phyloP scores from a whole-genome alignment of 2,329 filamentous ascomycete genomes.

The Venturia aucupariae region DNA sequence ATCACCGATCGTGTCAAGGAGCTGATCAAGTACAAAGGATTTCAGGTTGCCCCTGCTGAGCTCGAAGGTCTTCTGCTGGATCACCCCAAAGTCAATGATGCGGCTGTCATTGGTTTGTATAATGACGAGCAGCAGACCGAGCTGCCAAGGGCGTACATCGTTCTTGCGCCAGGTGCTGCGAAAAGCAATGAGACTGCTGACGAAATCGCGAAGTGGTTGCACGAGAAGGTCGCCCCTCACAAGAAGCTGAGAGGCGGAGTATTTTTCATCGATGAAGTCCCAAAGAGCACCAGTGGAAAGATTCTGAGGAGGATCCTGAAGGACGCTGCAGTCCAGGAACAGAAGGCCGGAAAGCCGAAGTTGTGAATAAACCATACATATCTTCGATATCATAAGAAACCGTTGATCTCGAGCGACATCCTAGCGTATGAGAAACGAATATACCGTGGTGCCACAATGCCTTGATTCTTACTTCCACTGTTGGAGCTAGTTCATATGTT shows the following conservation, averaged over 20 bases:
- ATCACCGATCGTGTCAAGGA: slow-evolving; percentile 66
- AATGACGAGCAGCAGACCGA: slow-evolving; percentile 55
- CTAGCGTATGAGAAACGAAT: neutral
- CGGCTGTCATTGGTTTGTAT: slow-evolving; percentile 54
- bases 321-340: slow-evolving; percentile 20
- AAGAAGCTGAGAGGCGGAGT: slow-evolving; percentile 16
- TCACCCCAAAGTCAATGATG: slow-evolving; percentile 47
- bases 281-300: slow-evolving; percentile 16
- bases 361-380: neutral
- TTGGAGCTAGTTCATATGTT: neutral
- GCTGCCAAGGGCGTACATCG: slow-evolving; percentile 57
- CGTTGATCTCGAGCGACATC: neutral
- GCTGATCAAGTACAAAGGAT: slow-evolving; percentile 54
- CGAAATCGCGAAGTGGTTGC: slow-evolving; percentile 12
- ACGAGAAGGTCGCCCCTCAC: slow-evolving; percentile 12
- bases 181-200: slow-evolving; percentile 10
- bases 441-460: neutral
- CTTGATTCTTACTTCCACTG: too few species aligned
- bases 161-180: slow-evolving; percentile 21
- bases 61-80: slow-evolving; percentile 49
- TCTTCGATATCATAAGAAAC: neutral
- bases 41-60: slow-evolving; percentile 62
- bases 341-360: slow-evolving; percentile 15
- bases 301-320: slow-evolving; percentile 16
- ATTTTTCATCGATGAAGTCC: slow-evolving; percentile 16